phyloP scores from a whole-genome alignment of 176 grass and related monocot genomes.

The Raddia guianensis region DNA sequence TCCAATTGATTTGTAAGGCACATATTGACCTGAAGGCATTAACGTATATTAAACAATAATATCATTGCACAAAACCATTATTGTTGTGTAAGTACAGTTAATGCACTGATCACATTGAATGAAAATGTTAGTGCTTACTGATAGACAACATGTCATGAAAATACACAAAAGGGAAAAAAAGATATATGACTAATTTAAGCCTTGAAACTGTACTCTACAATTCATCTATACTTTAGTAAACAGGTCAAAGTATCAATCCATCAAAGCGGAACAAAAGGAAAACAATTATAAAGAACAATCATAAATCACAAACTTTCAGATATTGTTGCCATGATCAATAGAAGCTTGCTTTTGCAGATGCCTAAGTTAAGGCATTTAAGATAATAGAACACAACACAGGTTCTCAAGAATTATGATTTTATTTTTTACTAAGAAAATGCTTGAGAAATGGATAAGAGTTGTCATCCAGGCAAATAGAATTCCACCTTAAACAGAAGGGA shows the following conservation, averaged over 20 bases:
- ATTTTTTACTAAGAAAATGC: neutral
- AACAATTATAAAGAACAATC: constrained; percentile 2
- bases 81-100: neutral
- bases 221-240: constrained; percentile 16
- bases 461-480: constrained; percentile 1
- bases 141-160: constrained; percentile 25
- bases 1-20: constrained; percentile 83
- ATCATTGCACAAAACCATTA: neutral
- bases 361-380: neutral
- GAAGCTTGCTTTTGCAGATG: neutral
- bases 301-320: constrained; percentile 16
- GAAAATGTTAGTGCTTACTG: neutral
- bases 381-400: neutral
- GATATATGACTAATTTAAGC: neutral
- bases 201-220: constrained; percentile 20
- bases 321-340: constrained; percentile 1
- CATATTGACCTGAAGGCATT: constrained; percentile 69
- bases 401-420: neutral
- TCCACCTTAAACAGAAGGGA: neutral
- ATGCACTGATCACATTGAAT: neutral
- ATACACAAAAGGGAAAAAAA: neutral
- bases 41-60: constrained; percentile 29
- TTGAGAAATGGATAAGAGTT: constrained; percentile 3
- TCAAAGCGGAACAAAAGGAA: neutral
- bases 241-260: neutral